A percentile compares a stretch with the other conserved stretches of the same genome.
Conservation (phyloP, 106 monocot genomes). For the Apostasia ramifera region DNA sequence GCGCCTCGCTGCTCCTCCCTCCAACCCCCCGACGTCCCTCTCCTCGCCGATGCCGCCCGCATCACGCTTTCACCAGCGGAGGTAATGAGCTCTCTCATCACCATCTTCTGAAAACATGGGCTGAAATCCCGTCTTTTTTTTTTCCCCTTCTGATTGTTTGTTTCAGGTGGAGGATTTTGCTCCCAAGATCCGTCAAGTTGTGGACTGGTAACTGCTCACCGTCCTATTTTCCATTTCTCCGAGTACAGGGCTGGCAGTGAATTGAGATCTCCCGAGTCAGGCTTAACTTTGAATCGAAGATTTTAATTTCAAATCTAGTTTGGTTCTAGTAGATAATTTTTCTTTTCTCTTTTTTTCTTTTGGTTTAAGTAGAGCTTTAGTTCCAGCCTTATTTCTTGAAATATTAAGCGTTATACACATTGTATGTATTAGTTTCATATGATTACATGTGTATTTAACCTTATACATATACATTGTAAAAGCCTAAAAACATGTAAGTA, state of each 20-base stretch:
- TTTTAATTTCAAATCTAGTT: neutral
- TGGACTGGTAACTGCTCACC: slow-evolving; percentile 27
- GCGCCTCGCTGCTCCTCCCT: slow-evolving; percentile 10
- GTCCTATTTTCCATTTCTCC: neutral
- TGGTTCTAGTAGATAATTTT: neutral
- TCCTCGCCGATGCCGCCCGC: slow-evolving; percentile 40
- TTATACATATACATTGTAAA: no score
- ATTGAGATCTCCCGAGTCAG: neutral
- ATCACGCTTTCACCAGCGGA: slow-evolving; percentile 37
- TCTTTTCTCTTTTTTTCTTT: no score
- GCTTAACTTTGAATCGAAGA: no score
- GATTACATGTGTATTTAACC: no score
- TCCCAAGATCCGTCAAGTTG: slow-evolving; percentile 38
- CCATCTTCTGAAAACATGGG: neutral
- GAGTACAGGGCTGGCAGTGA: no score
- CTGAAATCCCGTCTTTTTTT: no score
- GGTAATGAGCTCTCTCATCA: neutral
- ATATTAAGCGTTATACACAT: no score
- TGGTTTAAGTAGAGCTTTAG: no score
- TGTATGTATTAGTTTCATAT: no score
- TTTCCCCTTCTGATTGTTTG: neutral
- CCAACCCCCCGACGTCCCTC: slow-evolving; percentile 25
- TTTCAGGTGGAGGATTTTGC: slow-evolving; percentile 31
- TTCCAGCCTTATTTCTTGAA: no score
- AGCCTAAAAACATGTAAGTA: no score